phyloP scores from a whole-genome alignment of 139 green algal genomes.

The Gonium pectorale region DNA sequence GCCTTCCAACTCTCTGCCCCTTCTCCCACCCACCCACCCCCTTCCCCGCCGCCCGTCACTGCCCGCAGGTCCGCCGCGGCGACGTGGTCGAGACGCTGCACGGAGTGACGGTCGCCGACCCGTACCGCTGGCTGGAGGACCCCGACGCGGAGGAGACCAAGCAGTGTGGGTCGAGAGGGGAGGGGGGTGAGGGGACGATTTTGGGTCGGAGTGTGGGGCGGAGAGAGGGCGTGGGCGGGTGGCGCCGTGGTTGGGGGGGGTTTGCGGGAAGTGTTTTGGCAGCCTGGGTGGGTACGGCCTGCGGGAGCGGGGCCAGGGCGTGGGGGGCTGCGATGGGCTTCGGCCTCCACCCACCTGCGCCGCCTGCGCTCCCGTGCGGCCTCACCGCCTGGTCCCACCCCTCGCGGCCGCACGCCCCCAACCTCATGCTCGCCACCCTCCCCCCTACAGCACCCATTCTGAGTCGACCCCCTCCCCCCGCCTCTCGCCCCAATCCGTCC shows the following conservation, averaged over 20 bases:
- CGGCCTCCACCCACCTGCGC: too few species aligned
- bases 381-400: too few species aligned
- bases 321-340: too few species aligned
- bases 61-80: constrained; percentile 69
- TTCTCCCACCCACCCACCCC: not conserved
- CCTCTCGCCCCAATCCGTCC: not conserved
- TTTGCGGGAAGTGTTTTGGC: too few species aligned
- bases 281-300: too few species aligned
- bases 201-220: not conserved
- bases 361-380: too few species aligned
- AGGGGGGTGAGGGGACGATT: not conserved
- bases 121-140: constrained; percentile 92
- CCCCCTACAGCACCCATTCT: too few species aligned
- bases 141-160: constrained; percentile 51
- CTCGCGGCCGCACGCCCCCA: too few species aligned
- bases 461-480: not conserved
- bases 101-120: constrained; percentile 77
- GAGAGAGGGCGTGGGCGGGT: too few species aligned
- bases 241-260: too few species aligned
- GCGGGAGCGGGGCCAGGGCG: too few species aligned
- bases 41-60: not conserved
- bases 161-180: not conserved
- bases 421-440: too few species aligned
- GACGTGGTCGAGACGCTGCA: constrained; percentile 82
- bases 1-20: not conserved